Evolutionary conservation across 1,139 yeast genomes (phyloP).

Genomic region (Debaryomyces robertsiae): DNA sequence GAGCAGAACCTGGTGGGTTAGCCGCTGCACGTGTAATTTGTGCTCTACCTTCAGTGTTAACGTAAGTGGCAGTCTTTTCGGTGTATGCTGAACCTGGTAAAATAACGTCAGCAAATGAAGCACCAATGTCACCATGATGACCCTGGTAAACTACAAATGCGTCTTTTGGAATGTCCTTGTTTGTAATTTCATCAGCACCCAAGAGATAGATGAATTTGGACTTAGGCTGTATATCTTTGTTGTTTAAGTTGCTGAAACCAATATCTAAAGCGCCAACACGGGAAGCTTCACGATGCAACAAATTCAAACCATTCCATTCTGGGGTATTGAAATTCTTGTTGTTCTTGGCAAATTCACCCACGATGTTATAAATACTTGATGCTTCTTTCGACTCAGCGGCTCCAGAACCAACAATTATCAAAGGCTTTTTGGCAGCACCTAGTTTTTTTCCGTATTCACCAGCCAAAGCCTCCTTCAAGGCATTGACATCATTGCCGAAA

Average conservation of each 20-base stretch:
- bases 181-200: conserved; percentile 80
- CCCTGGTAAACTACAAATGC: conserved; percentile 92
- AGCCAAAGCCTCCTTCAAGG: conserved; percentile 59
- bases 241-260: conserved; percentile 68
- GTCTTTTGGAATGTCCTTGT: conserved; percentile 74
- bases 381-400: conserved; percentile 72
- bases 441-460: conserved; percentile 76
- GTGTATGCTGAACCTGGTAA: conserved; percentile 91
- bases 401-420: conserved; percentile 83
- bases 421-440: conserved; percentile 68
- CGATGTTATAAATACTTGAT: conserved; percentile 58
- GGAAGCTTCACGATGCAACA: conserved; percentile 84
- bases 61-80: conserved; percentile 85
- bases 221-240: conserved; percentile 48
- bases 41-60: conserved; percentile 88
- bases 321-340: conserved; percentile 64
- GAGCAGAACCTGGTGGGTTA: conserved; percentile 88
- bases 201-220: conserved; percentile 81
- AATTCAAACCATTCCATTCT: conserved; percentile 82
- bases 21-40: conserved; percentile 87
- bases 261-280: conserved; percentile 85
- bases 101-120: conserved; percentile 84
- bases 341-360: conserved; percentile 65
- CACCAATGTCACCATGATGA: conserved; percentile 91
- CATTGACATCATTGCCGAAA: conserved; percentile 63